A percentile compares a stretch with the other conserved stretches of the same genome.
Conservation (phyloP, 139 green algal genomes). For the Monoraphidium neglectum region DNA sequence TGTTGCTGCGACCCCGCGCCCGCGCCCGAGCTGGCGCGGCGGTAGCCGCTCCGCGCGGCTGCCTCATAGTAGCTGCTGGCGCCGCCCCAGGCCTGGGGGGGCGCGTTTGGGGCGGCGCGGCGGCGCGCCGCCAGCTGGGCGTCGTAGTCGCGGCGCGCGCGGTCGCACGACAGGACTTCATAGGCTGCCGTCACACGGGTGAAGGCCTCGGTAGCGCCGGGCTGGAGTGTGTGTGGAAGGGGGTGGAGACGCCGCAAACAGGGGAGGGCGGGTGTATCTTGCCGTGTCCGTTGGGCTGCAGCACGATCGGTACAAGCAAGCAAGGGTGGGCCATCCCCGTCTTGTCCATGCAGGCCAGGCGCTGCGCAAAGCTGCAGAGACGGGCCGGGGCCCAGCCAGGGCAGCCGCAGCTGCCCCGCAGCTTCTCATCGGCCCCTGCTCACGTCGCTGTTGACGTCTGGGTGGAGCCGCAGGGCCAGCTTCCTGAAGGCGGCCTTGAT, state of each 20-base stretch:
- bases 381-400: background rate
- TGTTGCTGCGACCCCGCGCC: no score
- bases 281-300: background rate
- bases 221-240: no score
- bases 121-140: background rate
- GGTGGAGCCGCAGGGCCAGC: constrained; percentile 30
- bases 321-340: background rate
- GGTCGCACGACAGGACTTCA: constrained; percentile 13
- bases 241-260: no score
- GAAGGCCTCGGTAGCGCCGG: constrained; percentile 14
- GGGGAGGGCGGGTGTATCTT: background rate
- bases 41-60: no score
- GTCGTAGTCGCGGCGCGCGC: constrained; percentile 16
- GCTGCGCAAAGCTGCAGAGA: background rate
- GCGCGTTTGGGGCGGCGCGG: no score
- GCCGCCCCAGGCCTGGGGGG: no score
- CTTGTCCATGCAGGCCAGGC: background rate
- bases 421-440: background rate
- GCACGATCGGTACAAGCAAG: background rate
- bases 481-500: constrained; percentile 34
- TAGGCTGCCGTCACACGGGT: constrained; percentile 11
- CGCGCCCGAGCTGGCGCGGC: no score
- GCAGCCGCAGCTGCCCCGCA: no score
- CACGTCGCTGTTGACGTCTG: constrained; percentile 33
- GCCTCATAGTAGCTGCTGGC: no score